These are phyloP conservation scores for Tuctoria greenei DNA, from an alignment of 176 grass and related monocot genomes.

Conservation along the genomic window DNA sequence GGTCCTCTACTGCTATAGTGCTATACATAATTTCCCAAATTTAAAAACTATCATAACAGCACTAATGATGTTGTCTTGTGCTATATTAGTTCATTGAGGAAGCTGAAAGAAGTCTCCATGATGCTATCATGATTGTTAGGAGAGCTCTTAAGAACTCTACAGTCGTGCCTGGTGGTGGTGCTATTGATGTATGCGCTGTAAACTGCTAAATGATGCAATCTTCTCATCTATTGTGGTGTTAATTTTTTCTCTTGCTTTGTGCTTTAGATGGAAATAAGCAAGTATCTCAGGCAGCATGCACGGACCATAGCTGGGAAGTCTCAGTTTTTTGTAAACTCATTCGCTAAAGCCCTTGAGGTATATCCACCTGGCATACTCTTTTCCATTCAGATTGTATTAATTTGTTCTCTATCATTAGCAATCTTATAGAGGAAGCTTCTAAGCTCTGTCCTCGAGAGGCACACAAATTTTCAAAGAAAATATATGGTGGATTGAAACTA, in stretches of 20 bases:
- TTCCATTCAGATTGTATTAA: not conserved
- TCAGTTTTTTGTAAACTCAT: conserved; percentile 73
- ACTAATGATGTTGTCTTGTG: conserved; percentile 20
- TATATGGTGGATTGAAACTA: not conserved
- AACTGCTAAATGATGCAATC: not conserved
- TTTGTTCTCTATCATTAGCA: not conserved
- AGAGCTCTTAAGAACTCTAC: conserved; percentile 81
- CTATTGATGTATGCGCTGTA: conserved; percentile 54
- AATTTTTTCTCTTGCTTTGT: not conserved
- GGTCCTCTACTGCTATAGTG: conserved; percentile 42
- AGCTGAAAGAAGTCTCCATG: conserved; percentile 80
- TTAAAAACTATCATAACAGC: not conserved
- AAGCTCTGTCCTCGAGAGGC: not conserved
- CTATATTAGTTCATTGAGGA: conserved; percentile 69
- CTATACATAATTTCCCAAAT: not conserved
- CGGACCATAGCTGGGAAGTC: conserved; percentile 73
- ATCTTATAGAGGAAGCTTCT: not conserved
- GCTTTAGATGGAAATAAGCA: conserved; percentile 75
- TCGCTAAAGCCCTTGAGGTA: conserved; percentile 83
- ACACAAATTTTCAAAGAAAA: not conserved
- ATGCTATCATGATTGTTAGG: conserved; percentile 87
- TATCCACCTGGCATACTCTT: not conserved
- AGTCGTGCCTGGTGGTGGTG: conserved; percentile 70
- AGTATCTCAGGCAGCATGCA: conserved; percentile 61
- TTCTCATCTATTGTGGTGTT: not conserved